Conservation (phyloP, 1,284 basidiomycete species). For the Cryptococcus maquisensis region DNA sequence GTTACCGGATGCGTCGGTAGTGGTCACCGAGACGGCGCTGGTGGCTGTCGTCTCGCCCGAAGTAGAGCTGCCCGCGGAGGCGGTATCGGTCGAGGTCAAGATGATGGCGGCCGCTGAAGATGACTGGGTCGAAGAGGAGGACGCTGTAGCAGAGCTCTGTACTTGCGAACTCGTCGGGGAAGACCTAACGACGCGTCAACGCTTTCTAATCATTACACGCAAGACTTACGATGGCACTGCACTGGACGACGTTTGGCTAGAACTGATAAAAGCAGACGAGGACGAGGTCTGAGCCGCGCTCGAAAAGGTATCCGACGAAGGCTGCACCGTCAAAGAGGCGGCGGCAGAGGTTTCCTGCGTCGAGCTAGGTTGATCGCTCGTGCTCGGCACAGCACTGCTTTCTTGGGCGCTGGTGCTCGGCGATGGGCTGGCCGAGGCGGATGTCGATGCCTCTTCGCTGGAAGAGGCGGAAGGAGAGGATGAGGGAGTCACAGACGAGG, state of each 20-base stretch:
- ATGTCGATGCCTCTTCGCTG: constrained; percentile 2
- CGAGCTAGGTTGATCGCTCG: constrained; percentile 2
- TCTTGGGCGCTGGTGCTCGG: background rate
- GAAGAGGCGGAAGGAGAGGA: constrained; percentile 6
- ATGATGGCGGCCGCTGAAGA: background rate
- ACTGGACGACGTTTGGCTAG: background rate
- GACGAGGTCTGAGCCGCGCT: background rate
- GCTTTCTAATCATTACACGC: background rate
- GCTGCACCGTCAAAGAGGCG: background rate
- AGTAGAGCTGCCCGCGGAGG: constrained; percentile 4
- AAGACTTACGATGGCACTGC: background rate
- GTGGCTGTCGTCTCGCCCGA: constrained; percentile 2
- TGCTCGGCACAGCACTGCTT: background rate
- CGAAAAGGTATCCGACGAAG: constrained; percentile 3
- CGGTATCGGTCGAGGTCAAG: background rate
- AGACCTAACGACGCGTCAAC: background rate
- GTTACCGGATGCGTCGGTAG: constrained; percentile 10
- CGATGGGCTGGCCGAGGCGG: constrained; percentile 5
- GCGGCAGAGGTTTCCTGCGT: background rate
- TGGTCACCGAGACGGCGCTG: constrained; percentile 9
- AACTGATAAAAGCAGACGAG: constrained; percentile 1
- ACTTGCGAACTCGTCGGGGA: background rate
- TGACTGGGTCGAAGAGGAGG: background rate
- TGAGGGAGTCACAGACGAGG: constrained; percentile 3
- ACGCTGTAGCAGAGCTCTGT: constrained; percentile 6